phyloP scores from a whole-genome alignment of 345 rosid genomes.

The Eutrema japonicum region DNA sequence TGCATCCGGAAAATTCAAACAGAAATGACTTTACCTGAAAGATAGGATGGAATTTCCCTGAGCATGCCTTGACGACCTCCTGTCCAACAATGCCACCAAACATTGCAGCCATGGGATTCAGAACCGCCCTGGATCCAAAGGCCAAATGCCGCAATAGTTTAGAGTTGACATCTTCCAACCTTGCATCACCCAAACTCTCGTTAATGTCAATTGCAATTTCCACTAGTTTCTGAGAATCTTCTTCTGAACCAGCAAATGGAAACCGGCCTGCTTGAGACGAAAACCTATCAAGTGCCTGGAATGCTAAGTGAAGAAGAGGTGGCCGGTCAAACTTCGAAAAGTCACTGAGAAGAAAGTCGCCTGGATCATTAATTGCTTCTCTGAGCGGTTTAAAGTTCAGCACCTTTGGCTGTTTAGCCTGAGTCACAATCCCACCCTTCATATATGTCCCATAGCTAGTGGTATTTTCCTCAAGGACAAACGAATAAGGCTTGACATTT shows the following conservation, averaged over 20 bases:
- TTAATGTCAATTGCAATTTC: conserved; percentile 54
- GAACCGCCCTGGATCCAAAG: conserved; percentile 87
- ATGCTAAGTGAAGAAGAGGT: conserved; percentile 65
- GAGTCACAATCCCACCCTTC: conserved; percentile 91
- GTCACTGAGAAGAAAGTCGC: conserved; percentile 74
- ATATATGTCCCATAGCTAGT: conserved; percentile 57
- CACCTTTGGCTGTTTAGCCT: conserved; percentile 63
- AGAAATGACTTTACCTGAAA: conserved; percentile 59
- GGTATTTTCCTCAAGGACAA: conserved; percentile 78
- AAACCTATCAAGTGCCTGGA: conserved; percentile 73
- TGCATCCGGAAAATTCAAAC: conserved; percentile 1
- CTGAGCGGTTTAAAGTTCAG: conserved; percentile 60
- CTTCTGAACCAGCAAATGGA: conserved; percentile 83
- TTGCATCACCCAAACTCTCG: conserved; percentile 63
- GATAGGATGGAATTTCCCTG: conserved; percentile 93
- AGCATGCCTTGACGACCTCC: conserved; percentile 91
- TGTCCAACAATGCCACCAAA: conserved; percentile 95
- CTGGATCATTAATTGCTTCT: conserved; percentile 67
- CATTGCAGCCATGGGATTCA: conserved; percentile 96
- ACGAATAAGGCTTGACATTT: conserved; percentile 73
- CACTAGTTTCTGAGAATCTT: conserved; percentile 79
- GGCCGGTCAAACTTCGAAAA: conserved; percentile 80
- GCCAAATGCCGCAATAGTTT: conserved; percentile 72
- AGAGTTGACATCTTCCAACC: conserved; percentile 64
- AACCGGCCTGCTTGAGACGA: conserved; percentile 52